phyloP scores from a whole-genome alignment of 306 rosid species.

The Bauhinia variegata region DNA sequence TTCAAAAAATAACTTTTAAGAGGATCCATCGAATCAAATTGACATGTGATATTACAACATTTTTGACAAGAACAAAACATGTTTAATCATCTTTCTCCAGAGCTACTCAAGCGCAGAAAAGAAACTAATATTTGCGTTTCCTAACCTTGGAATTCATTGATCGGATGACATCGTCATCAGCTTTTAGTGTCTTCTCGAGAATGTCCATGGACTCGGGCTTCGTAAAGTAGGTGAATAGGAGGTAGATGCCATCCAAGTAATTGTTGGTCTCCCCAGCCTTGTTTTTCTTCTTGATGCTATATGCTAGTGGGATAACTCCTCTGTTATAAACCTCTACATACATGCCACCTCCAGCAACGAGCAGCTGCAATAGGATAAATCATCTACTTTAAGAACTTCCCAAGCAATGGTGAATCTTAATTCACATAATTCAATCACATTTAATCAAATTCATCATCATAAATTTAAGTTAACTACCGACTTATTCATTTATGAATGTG shows the following conservation, averaged over 20 bases:
- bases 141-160: constrained; percentile 71
- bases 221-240: constrained; percentile 81
- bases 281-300: constrained; percentile 77
- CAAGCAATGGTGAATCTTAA: constrained; percentile 2
- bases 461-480: too few species aligned
- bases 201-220: constrained; percentile 65
- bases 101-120: constrained; percentile 21
- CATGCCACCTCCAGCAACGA: constrained; percentile 99
- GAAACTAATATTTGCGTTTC: constrained; percentile 69
- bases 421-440: neutral
- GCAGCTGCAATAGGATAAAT: constrained; percentile 74
- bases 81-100: too few species aligned
- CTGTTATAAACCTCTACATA: constrained; percentile 91
- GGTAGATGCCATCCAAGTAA: constrained; percentile 89
- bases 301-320: constrained; percentile 84
- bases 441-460: too few species aligned
- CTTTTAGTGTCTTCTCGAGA: constrained; percentile 58
- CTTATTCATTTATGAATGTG: too few species aligned
- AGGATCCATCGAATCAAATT: constrained; percentile 13
- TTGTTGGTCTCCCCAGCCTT: constrained; percentile 85
- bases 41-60: constrained; percentile 32
- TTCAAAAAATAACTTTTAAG: too few species aligned
- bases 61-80: too few species aligned
- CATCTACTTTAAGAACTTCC: neutral
- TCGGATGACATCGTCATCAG: constrained; percentile 73